phyloP scores from a whole-genome alignment of 192 early-diverging fungal species.

The Backusella tarrabulga region DNA sequence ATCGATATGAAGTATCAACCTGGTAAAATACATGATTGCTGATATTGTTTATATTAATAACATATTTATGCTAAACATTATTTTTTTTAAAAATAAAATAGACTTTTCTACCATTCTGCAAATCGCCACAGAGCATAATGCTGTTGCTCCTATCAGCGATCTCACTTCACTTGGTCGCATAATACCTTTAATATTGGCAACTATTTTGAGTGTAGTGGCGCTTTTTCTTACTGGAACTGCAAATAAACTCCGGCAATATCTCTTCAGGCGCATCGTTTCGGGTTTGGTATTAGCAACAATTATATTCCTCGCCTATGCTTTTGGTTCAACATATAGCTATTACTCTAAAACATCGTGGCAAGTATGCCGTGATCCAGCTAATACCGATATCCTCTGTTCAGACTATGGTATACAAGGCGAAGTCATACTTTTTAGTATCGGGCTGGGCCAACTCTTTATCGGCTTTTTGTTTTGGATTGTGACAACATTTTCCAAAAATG shows the following conservation, averaged over 20 bases:
- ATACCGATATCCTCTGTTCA: background rate
- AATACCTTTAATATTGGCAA: slow-evolving; percentile 9
- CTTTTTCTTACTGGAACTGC: background rate
- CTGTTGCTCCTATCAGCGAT: background rate
- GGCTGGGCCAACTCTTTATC: background rate
- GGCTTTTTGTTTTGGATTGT: slow-evolving; percentile 11
- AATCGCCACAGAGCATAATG: slow-evolving; percentile 6
- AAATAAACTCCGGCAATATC: background rate
- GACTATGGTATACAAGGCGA: background rate
- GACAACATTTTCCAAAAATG: background rate
- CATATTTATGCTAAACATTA: background rate
- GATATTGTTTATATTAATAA: background rate
- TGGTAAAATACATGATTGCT: background rate
- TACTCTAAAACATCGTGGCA: background rate
- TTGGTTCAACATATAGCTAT: background rate
- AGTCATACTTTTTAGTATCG: background rate
- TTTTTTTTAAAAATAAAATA: background rate
- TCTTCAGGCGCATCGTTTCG: background rate
- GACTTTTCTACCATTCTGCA: slow-evolving; percentile 9
- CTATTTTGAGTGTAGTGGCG: background rate
- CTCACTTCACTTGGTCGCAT: background rate
- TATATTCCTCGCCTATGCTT: background rate
- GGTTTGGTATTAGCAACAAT: background rate
- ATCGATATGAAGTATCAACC: slow-evolving; percentile 5
- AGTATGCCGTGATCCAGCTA: background rate